Evolutionary conservation across 139 green algal species (phyloP), one percentile per base, ranked within the genome.

Genomic region (Asterochloris sp.): DNA sequence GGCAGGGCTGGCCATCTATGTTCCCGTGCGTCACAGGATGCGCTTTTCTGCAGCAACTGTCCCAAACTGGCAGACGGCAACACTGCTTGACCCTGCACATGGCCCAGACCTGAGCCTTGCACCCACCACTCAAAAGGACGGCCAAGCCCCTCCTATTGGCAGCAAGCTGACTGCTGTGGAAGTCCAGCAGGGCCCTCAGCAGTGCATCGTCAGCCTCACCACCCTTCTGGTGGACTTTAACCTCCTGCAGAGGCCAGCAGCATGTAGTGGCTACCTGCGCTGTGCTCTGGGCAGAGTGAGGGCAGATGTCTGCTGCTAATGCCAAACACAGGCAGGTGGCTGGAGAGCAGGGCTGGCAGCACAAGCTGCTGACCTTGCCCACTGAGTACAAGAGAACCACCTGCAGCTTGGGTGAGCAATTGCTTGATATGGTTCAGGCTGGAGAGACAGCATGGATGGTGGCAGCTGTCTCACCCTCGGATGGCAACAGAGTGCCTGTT

Each of bases 171-270:
- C 60, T 80, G 19, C 24, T 80, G 21, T 80, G 60, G 60, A 80
- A 80, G 23, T 80, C 76, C 60, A 80, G 76, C 76, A 80, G 67
- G 0, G 68, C 76, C 26, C 76, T 47, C 54, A 69, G 67, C 13
- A 80, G 76, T 10, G 76, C 76, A 69, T 80, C 76, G 68, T 80
- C 76, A 62, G 76, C 76, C 24, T 80, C 76, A 11, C 76, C 76
- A 8, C 76, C 76, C 26, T 54, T 54, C 38, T 54, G 38, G 38
- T 54, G 38, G 38, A 54, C 38, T 6, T 80, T 80, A 6, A 62
- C 60, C 28, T 69, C 23, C 76, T 80, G 60, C 11, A 61, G 16
- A 16, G 10, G 21, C 0, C 10, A 13, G 47, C 13, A 38, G 13
- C 16, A 19, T n/a, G 21, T 14, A 29, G 74, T 21, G 1, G n/a